These are phyloP conservation scores for Phytophthora vignae DNA, from an alignment of 352 stramenopile species.

Conservation along the genomic window DNA sequence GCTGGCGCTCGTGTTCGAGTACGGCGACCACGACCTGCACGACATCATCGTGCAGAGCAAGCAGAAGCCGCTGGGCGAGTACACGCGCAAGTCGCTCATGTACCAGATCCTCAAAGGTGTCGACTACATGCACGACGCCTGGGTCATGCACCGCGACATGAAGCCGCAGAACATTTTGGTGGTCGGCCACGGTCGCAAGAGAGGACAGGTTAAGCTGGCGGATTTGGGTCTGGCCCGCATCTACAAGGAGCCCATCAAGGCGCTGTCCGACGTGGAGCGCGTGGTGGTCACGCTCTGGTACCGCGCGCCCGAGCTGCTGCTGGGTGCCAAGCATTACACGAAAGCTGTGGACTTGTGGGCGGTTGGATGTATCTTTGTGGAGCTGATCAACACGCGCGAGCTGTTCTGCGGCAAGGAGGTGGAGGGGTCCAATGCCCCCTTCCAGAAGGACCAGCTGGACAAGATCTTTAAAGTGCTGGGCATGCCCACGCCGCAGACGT, in stretches of 20 bases:
- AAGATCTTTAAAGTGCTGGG: constrained; percentile 93
- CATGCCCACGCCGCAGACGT: constrained; percentile 85
- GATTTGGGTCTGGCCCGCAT: constrained; percentile 90
- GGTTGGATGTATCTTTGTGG: constrained; percentile 96
- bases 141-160: constrained; percentile 95
- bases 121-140: constrained; percentile 94
- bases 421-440: constrained; percentile 86
- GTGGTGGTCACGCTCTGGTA: constrained; percentile 98
- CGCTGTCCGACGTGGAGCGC: constrained; percentile 87
- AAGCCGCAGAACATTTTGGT: constrained; percentile 96
- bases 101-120: constrained; percentile 93
- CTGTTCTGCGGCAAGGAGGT: constrained; percentile 91
- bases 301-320: constrained; percentile 93
- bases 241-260: constrained; percentile 91
- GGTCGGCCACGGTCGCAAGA: constrained; percentile 83
- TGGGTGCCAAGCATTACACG: constrained; percentile 94
- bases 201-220: constrained; percentile 86
- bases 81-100: constrained; percentile 94
- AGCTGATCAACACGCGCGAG: constrained; percentile 90
- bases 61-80: constrained; percentile 90
- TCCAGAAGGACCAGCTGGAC: constrained; percentile 91
- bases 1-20: constrained; percentile 90
- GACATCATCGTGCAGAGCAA: constrained; percentile 91
- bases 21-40: constrained; percentile 90
- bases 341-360: constrained; percentile 97